Percentiles rank a stretch among this genome's conserved stretches.
Evolutionary conservation across 202 grass and related monocot genomes (phyloP).

Genomic region (Miscanthus sacchariflorus): DNA sequence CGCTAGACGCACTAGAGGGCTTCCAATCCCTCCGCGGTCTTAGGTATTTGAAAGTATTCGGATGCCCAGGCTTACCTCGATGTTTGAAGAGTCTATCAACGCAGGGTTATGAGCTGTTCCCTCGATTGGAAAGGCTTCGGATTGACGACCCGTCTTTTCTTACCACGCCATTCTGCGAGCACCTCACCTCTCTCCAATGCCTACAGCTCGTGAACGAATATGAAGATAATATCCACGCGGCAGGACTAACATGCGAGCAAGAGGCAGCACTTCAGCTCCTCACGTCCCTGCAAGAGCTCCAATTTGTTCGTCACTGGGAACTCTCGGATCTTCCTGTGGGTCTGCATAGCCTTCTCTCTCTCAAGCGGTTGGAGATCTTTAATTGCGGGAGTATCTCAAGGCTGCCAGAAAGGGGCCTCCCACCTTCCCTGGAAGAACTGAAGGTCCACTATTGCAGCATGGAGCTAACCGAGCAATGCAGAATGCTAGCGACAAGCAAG

Average conservation of each 20-base stretch:
- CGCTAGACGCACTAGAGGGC: not conserved
- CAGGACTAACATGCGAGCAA: slow-evolving; percentile 18
- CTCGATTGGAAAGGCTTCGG: not conserved
- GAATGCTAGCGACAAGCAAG: not conserved
- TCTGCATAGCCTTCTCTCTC: slow-evolving; percentile 22
- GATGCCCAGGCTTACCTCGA: not conserved
- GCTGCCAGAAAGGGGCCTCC: slow-evolving; percentile 17
- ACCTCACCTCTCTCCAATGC: not conserved
- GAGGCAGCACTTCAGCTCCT: slow-evolving; percentile 17
- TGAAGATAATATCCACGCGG: not conserved
- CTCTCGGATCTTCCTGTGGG: slow-evolving; percentile 3
- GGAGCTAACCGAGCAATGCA: not conserved
- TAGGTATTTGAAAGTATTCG: accelerated
- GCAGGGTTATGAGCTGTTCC: not conserved
- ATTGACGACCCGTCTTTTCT: not conserved
- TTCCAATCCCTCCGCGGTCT: not conserved
- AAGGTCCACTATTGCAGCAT: accelerated
- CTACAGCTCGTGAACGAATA: too few relatives aligned
- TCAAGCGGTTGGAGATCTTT: not conserved
- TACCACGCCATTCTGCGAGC: slow-evolving; percentile 18
- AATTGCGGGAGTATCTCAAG: accelerated
- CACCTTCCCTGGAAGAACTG: slow-evolving; percentile 36
- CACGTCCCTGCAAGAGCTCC: slow-evolving; percentile 7
- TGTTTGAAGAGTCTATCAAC: not conserved
- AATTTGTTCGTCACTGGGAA: accelerated